Conservation (phyloP, 2,329 filamentous ascomycete genomes). For the Penicillium rolfsii region DNA sequence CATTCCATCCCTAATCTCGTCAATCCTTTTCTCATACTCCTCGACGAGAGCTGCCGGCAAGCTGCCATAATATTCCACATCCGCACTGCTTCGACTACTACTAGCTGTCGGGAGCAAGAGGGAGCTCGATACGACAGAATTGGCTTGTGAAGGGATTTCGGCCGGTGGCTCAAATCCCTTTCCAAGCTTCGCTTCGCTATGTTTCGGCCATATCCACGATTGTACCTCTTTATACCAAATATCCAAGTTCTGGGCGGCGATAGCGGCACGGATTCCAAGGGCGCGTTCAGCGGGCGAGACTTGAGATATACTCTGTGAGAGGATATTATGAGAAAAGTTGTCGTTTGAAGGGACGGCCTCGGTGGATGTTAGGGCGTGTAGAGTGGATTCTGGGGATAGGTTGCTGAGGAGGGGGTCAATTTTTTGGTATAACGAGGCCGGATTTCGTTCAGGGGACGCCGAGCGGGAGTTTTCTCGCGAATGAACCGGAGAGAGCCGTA, state of each 20-base stretch:
- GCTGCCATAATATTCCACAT: conserved; percentile 67
- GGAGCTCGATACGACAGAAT: conserved; percentile 2
- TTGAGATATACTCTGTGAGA: conserved; percentile 56
- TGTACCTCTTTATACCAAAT: conserved; percentile 63
- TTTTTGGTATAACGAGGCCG: conserved; percentile 42
- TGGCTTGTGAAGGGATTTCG: neutral
- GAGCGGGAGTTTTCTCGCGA: conserved; percentile 39
- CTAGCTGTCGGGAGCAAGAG: conserved; percentile 14
- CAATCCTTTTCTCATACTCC: conserved; percentile 71
- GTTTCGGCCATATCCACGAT: conserved; percentile 61
- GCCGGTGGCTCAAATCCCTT: conserved; percentile 47
- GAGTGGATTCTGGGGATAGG: conserved; percentile 58
- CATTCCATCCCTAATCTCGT: conserved; percentile 65
- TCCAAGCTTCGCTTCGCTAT: conserved; percentile 41
- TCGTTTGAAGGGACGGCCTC: conserved; percentile 46
- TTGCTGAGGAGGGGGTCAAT: conserved; percentile 55
- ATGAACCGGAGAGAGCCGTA: conserved; percentile 34
- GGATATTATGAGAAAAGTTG: conserved; percentile 43
- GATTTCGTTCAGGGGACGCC: conserved; percentile 43
- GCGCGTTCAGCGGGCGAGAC: conserved; percentile 61
- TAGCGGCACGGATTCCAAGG: conserved; percentile 61
- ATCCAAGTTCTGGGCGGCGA: conserved; percentile 61
- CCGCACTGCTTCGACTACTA: conserved; percentile 13
- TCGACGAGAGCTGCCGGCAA: conserved; percentile 66
- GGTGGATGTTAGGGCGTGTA: conserved; percentile 53